Conservation (phyloP, 176 grass and related monocot species). For the Panicum miliaceum region DNA sequence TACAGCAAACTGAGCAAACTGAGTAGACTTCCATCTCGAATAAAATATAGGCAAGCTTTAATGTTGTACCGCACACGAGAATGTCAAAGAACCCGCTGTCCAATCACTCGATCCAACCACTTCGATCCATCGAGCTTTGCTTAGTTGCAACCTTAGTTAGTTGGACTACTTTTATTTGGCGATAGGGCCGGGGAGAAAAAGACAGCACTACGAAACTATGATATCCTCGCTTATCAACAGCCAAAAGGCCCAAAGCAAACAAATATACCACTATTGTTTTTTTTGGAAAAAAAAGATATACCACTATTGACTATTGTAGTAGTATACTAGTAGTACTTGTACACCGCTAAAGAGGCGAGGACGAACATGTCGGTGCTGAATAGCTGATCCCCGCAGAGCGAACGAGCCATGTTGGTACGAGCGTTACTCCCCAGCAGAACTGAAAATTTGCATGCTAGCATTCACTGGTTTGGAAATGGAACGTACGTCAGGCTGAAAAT, state of each 20-base stretch:
- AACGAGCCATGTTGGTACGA: neutral
- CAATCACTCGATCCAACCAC: slow-evolving; percentile 1
- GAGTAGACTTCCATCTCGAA: neutral
- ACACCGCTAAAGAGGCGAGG: neutral
- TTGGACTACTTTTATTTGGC: neutral
- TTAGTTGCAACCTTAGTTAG: slow-evolving; percentile 13
- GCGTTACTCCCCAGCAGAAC: neutral
- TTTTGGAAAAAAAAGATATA: too few species aligned
- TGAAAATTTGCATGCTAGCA: neutral
- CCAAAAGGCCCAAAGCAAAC: slow-evolving; percentile 1
- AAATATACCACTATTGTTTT: neutral
- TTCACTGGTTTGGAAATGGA: neutral
- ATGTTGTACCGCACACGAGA: neutral
- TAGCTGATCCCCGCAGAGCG: neutral
- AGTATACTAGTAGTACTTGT: neutral
- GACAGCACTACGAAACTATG: neutral
- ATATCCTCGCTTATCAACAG: neutral
- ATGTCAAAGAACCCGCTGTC: neutral
- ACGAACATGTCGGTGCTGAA: neutral
- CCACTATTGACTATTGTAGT: too few species aligned
- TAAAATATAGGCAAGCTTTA: neutral
- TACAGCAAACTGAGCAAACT: too few species aligned
- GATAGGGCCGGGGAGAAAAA: neutral
- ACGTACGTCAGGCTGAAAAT: neutral
- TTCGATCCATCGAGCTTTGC: neutral